phyloP scores from a whole-genome alignment of 305 asterid species.

The Stenogyne calaminthoides region DNA sequence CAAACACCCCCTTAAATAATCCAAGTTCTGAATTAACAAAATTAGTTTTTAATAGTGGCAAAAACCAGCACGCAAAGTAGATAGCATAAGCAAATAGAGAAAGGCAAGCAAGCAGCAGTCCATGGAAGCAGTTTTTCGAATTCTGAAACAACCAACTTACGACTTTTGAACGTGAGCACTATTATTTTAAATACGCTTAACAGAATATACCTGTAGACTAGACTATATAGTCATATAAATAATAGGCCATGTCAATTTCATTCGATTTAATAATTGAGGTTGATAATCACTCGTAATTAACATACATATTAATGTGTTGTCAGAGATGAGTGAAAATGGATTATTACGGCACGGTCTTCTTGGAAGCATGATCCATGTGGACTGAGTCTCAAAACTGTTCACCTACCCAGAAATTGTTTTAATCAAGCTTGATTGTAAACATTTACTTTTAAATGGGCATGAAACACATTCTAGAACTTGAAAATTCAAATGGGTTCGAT shows the following conservation, averaged over 20 bases:
- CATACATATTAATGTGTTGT: slow-evolving; percentile 3
- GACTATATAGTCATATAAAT: not conserved
- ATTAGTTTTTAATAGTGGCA: not conserved
- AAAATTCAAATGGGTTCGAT: slow-evolving; percentile 3
- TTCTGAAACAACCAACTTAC: not conserved
- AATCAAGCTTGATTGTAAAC: not conserved
- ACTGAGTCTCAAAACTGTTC: not conserved
- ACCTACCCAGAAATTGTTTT: slow-evolving; percentile 7
- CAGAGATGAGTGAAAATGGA: not conserved
- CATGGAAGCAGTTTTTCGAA: not conserved
- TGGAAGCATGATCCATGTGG: not conserved
- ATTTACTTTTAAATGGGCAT: not conserved
- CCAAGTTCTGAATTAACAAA: no score
- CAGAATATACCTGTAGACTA: not conserved
- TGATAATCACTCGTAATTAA: not conserved
- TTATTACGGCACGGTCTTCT: slow-evolving; percentile 11
- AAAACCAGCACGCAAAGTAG: not conserved
- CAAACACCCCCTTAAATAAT: no score
- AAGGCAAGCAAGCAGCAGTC: not conserved
- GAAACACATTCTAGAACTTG: not conserved
- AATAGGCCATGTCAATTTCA: not conserved
- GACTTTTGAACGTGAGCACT: not conserved
- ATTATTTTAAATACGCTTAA: not conserved
- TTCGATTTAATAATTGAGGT: not conserved
- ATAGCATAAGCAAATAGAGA: not conserved